These are phyloP conservation scores for Odonthalia washingtoniensis DNA, from an alignment of 31 red algal species.

Conservation along the genomic window DNA sequence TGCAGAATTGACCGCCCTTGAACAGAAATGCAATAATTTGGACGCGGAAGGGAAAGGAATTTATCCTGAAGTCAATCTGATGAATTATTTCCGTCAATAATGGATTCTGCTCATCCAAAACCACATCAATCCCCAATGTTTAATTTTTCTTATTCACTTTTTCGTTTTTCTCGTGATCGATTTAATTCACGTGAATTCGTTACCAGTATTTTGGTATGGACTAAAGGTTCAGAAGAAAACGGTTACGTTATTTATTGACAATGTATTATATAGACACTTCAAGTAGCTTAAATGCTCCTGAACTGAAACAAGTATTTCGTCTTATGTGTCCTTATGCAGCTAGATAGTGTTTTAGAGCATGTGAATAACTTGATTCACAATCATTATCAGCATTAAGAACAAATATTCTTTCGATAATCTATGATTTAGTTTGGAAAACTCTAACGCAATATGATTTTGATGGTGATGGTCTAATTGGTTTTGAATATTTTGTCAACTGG, in stretches of 20 bases:
- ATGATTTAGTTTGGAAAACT: slow-evolving; percentile 32
- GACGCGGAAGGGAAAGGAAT: slow-evolving; percentile 53
- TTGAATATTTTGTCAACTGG: slow-evolving; percentile 81
- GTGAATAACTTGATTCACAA: slow-evolving; percentile 51
- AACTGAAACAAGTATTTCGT: slow-evolving; percentile 73
- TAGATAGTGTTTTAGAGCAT: slow-evolving; percentile 47
- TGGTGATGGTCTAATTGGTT: slow-evolving; percentile 61
- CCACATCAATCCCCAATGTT: slow-evolving; percentile 45
- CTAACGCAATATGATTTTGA: slow-evolving; percentile 61
- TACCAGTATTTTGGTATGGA: slow-evolving; percentile 80
- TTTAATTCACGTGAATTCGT: slow-evolving; percentile 80
- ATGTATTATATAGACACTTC: slow-evolving; percentile 85
- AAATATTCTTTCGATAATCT: slow-evolving; percentile 21
- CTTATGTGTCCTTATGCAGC: slow-evolving; percentile 55
- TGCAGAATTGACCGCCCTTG: slow-evolving; percentile 61
- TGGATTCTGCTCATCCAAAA: slow-evolving; percentile 17
- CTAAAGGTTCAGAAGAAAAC: slow-evolving; percentile 71
- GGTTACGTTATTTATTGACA: slow-evolving; percentile 79
- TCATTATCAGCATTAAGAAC: slow-evolving; percentile 45
- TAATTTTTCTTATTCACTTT: slow-evolving; percentile 74
- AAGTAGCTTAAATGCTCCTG: slow-evolving; percentile 59
- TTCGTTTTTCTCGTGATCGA: slow-evolving; percentile 65
- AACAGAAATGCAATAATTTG: slow-evolving; percentile 54
- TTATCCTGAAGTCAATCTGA: slow-evolving; percentile 62
- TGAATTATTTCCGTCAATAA: slow-evolving; percentile 54